A percentile compares a stretch with the other conserved stretches of the same genome.
These are phyloP conservation scores for Puya raimondii DNA, from an alignment of 176 grass and related monocot genomes.

Conservation along the genomic window DNA sequence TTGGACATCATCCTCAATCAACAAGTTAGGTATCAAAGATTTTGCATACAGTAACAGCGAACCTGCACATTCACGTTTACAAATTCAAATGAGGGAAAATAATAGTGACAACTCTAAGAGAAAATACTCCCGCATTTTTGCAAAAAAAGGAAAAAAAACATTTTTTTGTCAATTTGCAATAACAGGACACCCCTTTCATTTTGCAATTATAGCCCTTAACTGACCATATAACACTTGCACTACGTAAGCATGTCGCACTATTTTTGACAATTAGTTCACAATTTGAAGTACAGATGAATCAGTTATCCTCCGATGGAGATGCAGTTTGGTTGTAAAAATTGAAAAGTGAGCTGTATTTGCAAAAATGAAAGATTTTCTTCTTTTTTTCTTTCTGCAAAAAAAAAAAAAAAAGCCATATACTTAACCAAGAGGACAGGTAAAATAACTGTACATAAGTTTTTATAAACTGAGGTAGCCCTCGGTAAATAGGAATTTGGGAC, in stretches of 20 bases:
- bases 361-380: no score
- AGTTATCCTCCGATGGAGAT: no score
- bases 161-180: background rate
- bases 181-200: background rate
- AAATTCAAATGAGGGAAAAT: background rate
- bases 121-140: background rate
- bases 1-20: slow-evolving; percentile 79
- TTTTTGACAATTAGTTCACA: no score
- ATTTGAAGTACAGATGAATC: no score
- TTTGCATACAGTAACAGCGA: slow-evolving; percentile 69
- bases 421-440: slow-evolving; percentile 9
- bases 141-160: background rate
- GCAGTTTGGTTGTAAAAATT: no score
- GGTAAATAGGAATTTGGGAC: slow-evolving; percentile 27
- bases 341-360: no score
- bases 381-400: background rate
- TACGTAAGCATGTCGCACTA: no score
- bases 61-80: slow-evolving; percentile 35
- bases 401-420: slow-evolving; percentile 20
- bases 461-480: slow-evolving; percentile 47
- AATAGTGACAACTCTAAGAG: background rate
- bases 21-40: slow-evolving; percentile 65
- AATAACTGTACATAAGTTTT: slow-evolving; percentile 61
- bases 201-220: no score
- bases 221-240: no score